Conservation (phyloP, 116 monocot genomes). For the Phalaenopsis hybrid region DNA sequence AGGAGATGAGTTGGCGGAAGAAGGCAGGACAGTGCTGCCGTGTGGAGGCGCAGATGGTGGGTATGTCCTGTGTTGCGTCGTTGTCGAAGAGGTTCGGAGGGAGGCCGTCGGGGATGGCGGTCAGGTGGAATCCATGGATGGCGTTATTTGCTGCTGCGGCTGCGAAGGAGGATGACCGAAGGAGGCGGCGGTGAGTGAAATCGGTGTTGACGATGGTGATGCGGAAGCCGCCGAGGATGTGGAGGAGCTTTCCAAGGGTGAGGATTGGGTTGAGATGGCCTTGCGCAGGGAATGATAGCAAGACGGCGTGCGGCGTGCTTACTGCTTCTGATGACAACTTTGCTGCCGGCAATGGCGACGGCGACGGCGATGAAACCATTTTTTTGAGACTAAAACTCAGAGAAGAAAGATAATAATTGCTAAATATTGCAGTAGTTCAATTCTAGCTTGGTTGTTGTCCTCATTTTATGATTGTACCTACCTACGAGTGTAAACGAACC, state of each 20-base stretch:
- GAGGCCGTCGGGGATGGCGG: neutral
- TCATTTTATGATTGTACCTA: too few species aligned
- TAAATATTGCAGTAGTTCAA: too few species aligned
- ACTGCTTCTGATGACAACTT: too few species aligned
- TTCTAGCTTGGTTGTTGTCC: too few species aligned
- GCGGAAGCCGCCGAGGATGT: neutral
- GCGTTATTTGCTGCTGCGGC: neutral
- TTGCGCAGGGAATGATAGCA: neutral
- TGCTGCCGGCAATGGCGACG: too few species aligned
- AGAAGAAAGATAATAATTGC: too few species aligned
- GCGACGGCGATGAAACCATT: too few species aligned
- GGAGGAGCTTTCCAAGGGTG: neutral
- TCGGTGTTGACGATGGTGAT: neutral
- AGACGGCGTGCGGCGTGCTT: too few species aligned
- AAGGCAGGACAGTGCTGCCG: neutral
- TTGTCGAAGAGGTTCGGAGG: neutral
- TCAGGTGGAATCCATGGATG: neutral
- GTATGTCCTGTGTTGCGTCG: neutral
- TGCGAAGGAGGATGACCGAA: neutral
- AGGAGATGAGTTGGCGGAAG: neutral
- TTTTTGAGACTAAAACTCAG: too few species aligned
- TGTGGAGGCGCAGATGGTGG: neutral
- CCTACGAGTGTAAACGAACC: too few species aligned
- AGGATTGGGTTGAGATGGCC: constrained; percentile 1
- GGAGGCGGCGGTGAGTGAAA: neutral